These are phyloP conservation scores for Ambrosiella beaveri DNA, from an alignment of 2,329 filamentous ascomycete species.

Conservation along the genomic window DNA sequence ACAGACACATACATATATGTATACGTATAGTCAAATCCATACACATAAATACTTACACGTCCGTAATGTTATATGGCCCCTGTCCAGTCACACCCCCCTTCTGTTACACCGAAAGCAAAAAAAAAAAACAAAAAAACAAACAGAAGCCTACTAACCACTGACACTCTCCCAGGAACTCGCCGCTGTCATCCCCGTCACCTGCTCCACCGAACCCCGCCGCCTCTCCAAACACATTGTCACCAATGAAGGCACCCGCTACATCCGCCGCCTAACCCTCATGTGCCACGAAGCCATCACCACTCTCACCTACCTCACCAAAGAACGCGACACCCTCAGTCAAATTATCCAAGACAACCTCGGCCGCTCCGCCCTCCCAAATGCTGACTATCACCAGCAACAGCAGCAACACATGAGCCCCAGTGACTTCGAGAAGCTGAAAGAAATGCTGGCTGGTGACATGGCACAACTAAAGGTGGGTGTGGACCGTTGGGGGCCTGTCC, in stretches of 20 bases:
- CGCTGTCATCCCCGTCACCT: constrained; percentile 20
- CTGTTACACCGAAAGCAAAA: too few species aligned
- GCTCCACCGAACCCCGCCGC: constrained; percentile 20
- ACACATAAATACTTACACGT: too few species aligned
- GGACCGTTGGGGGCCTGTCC: not conserved
- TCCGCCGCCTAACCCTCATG: constrained; percentile 15
- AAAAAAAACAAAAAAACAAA: too few species aligned
- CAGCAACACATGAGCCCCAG: not conserved
- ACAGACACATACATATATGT: too few species aligned
- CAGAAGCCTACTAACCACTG: not conserved
- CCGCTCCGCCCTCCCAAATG: constrained; percentile 1
- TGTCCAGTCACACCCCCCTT: too few species aligned
- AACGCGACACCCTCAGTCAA: constrained; percentile 18
- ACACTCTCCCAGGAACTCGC: constrained; percentile 20
- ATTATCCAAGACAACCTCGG: constrained; percentile 17
- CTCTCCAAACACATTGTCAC: constrained; percentile 25
- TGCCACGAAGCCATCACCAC: constrained; percentile 13
- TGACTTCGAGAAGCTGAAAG: not conserved
- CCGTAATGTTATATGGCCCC: too few species aligned
- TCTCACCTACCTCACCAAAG: constrained; percentile 15
- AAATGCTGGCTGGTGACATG: not conserved
- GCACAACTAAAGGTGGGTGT: not conserved
- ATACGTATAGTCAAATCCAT: too few species aligned
- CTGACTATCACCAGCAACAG: not conserved
- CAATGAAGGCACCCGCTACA: constrained; percentile 16